Base-by-base conservation (phyloP, 228 moss, liverwort and hornwort species). In the Sphagnum magellanicum region DNA sequence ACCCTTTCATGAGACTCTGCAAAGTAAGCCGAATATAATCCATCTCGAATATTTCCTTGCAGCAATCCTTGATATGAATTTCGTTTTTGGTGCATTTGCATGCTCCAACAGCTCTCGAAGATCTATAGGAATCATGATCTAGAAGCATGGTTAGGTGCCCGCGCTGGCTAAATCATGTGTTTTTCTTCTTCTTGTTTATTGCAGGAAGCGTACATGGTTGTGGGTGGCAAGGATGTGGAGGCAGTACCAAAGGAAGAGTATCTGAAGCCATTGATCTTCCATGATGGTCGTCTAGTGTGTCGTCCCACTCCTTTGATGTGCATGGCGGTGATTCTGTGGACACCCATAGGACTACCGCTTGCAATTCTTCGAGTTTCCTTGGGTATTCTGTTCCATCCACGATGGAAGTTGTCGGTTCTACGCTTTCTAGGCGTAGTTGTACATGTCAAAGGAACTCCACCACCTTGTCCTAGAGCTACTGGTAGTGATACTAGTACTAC, bases 201-300 rank as follows among this genome's bases (percentile, higher is more conserved):
- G 16, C 84, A 88, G 89, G 89, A 90, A 72, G 79, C 68, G 1
- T 90, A 79, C 66, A 47, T 85, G 3, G 90, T 90, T 11, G 79
- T 87, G 1, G 63, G 60, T 50, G 65, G 16, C 59, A 71, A 47
- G 16, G 48, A 65, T 16, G 87, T 80, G 14, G 67, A 71, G 0
- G 70, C 79, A 1, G 83, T 84, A 4, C 71, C 80, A 0, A 74
- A 73, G 52, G 68, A 63, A 0, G 78, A 79, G 13, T 76, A 85
- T 6, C 69, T 78, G 5, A 88, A 80, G 60, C 90, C 88, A 4
- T 64, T 91, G 51, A 81, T 91, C 14, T 91, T 91, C 59, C 90
- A 91, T 63, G 90, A 91, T 58, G 90, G 90, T 6, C 81, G 90
- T 9, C 72, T 91, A 6, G 90, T 85, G 0, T 75, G 83, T 14